Evolutionary conservation across 2,329 filamentous ascomycete genomes (phyloP).

Genomic region (Fusarium sterilihyphosum): DNA sequence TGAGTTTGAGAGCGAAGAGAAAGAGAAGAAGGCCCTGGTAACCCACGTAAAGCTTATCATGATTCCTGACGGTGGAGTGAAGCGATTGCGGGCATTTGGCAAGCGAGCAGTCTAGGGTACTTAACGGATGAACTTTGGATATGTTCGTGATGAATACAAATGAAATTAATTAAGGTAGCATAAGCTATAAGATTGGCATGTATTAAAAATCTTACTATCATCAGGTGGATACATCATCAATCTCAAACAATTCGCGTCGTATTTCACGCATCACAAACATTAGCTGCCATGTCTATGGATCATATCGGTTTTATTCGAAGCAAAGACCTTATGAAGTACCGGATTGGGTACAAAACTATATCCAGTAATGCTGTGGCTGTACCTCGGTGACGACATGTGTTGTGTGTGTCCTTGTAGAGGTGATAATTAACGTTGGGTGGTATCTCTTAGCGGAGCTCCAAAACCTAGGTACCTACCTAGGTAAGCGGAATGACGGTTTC

Average conservation of each 20-base stretch:
- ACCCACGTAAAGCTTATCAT: conserved; percentile 92
- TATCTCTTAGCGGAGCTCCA: conserved; percentile 16
- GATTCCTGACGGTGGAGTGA: conserved; percentile 92
- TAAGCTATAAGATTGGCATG: not conserved
- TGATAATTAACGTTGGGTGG: not conserved
- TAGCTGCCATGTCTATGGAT: not conserved
- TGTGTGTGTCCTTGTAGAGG: not conserved
- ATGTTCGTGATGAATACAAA: not conserved
- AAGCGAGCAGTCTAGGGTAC: conserved; percentile 44
- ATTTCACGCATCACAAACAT: conserved; percentile 6
- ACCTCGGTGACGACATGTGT: conserved; percentile 17
- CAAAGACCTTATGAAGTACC: not conserved
- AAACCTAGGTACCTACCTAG: not conserved
- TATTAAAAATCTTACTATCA: not conserved
- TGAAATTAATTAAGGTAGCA: not conserved
- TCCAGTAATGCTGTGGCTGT: conserved; percentile 32
- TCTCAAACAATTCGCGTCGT: conserved; percentile 30
- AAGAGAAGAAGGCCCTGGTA: conserved; percentile 68
- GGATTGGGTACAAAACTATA: conserved; percentile 20
- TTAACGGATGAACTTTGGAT: not conserved
- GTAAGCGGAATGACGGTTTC: conserved; percentile 39
- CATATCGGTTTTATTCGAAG: not conserved
- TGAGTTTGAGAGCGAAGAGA: conserved; percentile 65
- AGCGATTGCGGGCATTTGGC: conserved; percentile 72
- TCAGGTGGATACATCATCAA: conserved; percentile 25